Evolutionary conservation across 305 asterid genomes (phyloP).

Genomic region (Lippia alba): DNA sequence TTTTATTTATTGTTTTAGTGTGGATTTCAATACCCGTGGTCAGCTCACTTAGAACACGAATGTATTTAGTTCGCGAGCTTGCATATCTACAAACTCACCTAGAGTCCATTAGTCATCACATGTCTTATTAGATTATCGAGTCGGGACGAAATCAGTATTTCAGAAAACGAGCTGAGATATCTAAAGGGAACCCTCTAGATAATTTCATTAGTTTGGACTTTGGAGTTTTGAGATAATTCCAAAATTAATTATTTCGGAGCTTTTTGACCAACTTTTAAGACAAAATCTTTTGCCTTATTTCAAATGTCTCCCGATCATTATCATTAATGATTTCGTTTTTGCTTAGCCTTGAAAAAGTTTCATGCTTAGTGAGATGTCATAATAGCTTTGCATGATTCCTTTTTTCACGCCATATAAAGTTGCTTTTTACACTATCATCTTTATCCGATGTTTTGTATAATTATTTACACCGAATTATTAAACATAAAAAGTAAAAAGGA

Average conservation of each 20-base stretch:
- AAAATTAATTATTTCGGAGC: neutral
- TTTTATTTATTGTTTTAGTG: neutral
- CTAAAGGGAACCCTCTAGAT: neutral
- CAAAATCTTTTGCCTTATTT: neutral
- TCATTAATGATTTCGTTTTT: constrained; percentile 16
- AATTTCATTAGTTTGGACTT: neutral
- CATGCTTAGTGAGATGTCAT: constrained; percentile 13
- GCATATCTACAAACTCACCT: no score
- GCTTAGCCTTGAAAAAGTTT: neutral
- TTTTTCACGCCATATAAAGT: constrained; percentile 31
- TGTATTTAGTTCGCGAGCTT: no score
- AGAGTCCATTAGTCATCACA: no score
- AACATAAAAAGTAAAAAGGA: no score
- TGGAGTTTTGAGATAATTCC: neutral
- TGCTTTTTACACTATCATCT: constrained; percentile 1
- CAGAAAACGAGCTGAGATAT: no score
- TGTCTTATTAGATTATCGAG: no score
- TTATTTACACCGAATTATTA: no score
- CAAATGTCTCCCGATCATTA: neutral
- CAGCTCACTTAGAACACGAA: no score
- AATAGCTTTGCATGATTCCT: constrained; percentile 3
- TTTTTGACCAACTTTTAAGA: neutral
- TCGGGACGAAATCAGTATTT: no score
- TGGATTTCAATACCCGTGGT: no score
- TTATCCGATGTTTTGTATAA: neutral